Evolutionary conservation across 352 stramenopile species (phyloP).

Genomic region (Globisporangium heterothallicum): DNA sequence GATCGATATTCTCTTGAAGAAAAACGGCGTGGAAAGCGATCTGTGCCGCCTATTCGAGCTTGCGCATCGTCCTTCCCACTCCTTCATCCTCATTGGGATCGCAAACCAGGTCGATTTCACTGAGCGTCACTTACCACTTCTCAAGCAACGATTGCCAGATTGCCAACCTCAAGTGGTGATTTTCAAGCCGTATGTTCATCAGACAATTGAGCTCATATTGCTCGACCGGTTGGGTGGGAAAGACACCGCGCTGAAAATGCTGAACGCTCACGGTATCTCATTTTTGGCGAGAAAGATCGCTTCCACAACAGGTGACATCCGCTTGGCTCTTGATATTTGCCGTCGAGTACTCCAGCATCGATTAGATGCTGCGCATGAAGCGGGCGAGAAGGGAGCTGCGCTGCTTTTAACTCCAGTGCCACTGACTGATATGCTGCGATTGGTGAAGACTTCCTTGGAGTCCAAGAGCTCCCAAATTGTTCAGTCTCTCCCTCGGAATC

Average conservation of each 20-base stretch:
- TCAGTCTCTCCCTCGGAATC: constrained; percentile 60
- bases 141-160: constrained; percentile 46
- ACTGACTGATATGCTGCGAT: constrained; percentile 66
- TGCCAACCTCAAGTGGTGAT: constrained; percentile 61
- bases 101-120: constrained; percentile 85
- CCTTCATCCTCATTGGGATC: constrained; percentile 76
- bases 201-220: constrained; percentile 77
- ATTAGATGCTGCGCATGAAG: constrained; percentile 14
- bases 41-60: constrained; percentile 76
- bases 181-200: constrained; percentile 75
- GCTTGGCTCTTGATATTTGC: constrained; percentile 68
- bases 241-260: constrained; percentile 30
- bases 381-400: constrained; percentile 1
- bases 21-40: constrained; percentile 61
- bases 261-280: constrained; percentile 65
- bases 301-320: constrained; percentile 69
- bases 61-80: constrained; percentile 45
- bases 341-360: constrained; percentile 56
- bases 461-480: constrained; percentile 53
- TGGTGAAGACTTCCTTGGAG: constrained; percentile 69
- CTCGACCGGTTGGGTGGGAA: constrained; percentile 56
- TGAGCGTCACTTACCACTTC: constrained; percentile 58
- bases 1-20: constrained; percentile 69
- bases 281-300: constrained; percentile 81
- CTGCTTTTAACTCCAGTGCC: constrained; percentile 28